Percentiles rank a stretch among this genome's conserved stretches.
These are phyloP conservation scores for Lentinula boryana DNA, from an alignment of 768 basidiomycete genomes.

Conservation along the genomic window DNA sequence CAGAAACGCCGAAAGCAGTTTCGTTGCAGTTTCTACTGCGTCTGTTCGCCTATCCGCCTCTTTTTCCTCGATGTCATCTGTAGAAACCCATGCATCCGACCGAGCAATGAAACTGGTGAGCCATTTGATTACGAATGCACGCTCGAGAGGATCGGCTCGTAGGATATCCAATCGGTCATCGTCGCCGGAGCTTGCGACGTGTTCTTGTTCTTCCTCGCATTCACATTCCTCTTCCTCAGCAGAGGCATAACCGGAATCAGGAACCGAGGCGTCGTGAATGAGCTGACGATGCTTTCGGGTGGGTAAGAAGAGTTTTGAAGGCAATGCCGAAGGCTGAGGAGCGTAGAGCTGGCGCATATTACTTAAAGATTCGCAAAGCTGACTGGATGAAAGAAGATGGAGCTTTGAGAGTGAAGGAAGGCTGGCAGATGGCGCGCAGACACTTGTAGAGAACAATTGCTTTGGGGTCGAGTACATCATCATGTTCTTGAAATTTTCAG, in stretches of 20 bases:
- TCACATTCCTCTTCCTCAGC: constrained; percentile 55
- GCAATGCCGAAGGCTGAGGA: constrained; percentile 24
- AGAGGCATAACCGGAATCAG: constrained; percentile 78
- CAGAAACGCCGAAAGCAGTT: constrained; percentile 49
- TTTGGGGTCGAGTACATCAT: not conserved
- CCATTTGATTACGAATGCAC: constrained; percentile 67
- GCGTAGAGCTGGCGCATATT: constrained; percentile 50
- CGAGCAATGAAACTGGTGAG: constrained; percentile 62
- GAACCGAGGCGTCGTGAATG: constrained; percentile 37
- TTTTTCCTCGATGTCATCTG: constrained; percentile 15
- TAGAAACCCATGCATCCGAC: constrained; percentile 44
- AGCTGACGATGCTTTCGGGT: constrained; percentile 15
- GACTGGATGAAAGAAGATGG: constrained; percentile 23
- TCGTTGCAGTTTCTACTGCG: constrained; percentile 52
- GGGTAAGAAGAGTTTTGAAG: constrained; percentile 22
- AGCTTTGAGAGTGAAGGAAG: constrained; percentile 55
- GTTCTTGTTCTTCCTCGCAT: constrained; percentile 15
- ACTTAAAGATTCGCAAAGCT: constrained; percentile 32
- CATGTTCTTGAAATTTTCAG: not conserved
- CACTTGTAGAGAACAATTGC: not conserved
- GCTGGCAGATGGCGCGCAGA: constrained; percentile 38
- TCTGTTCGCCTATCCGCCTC: constrained; percentile 34
- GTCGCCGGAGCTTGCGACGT: constrained; percentile 11
- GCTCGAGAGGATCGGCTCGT: constrained; percentile 61
- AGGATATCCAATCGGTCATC: constrained; percentile 37